phyloP scores from a whole-genome alignment of 208 protist species.

The Herpetomonas tarakana region DNA sequence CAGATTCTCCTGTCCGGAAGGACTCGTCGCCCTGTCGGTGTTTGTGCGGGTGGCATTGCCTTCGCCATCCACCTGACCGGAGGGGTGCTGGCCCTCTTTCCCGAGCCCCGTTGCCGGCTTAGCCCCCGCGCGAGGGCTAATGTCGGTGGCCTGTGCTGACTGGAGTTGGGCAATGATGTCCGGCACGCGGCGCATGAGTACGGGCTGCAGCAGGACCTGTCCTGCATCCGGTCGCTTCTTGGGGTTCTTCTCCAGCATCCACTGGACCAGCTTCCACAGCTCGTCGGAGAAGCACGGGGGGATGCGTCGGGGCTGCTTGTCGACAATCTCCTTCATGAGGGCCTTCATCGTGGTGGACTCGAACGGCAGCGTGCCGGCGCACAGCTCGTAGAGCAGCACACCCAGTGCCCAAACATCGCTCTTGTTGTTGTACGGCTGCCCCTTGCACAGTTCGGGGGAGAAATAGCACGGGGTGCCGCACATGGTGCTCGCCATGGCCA shows the following conservation, averaged over 20 bases:
- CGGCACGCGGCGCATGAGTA: constrained; percentile 65
- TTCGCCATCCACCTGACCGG: too few species aligned
- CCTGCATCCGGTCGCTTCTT: constrained; percentile 73
- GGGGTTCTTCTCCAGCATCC: constrained; percentile 82
- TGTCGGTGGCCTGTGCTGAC: constrained; percentile 4
- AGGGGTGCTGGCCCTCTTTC: too few species aligned
- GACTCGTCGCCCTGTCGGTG: background rate
- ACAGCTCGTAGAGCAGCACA: constrained; percentile 88
- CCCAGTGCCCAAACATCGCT: constrained; percentile 92
- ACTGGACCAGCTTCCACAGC: constrained; percentile 69
- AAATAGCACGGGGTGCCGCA: constrained; percentile 96
- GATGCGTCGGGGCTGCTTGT: constrained; percentile 69
- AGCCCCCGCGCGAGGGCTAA: background rate
- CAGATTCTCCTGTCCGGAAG: background rate
- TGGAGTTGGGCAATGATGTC: constrained; percentile 62
- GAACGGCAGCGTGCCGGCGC: constrained; percentile 73
- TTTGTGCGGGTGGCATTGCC: too few species aligned
- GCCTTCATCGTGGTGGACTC: constrained; percentile 80
- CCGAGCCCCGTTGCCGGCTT: background rate
- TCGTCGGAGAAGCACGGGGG: constrained; percentile 60
- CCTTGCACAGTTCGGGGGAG: constrained; percentile 91
- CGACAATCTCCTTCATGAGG: constrained; percentile 85
- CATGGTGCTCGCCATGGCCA: constrained; percentile 91
- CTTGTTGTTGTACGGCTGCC: constrained; percentile 93
- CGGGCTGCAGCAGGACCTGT: constrained; percentile 62